Evolutionary conservation across 306 rosid genomes (phyloP), one percentile per base, ranked within the genome.

Genomic region (Quercus wislizeni): DNA sequence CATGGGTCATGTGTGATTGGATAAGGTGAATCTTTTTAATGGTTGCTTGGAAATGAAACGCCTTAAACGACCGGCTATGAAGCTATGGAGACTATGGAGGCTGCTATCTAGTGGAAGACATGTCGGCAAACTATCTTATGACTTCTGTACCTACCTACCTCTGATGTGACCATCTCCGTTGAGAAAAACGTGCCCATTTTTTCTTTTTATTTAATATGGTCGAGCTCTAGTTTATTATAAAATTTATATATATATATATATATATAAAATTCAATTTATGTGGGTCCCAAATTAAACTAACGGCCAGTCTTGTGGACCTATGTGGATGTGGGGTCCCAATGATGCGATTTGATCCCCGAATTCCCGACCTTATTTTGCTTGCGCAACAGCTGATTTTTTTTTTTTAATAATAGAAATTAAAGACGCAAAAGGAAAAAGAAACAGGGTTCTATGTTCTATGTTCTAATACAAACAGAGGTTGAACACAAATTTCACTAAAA

Each of bases 171-270:
- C 51, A 35, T 59, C 71, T 71, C 31, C 43, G 12, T 54, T 0
- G 70, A 4, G 35, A 28, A 41, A 71, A 73, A 73, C 58, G 83
- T 73, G 83, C 35, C 21, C 57, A 15, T 31, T 71, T 71, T 21
- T 61, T 49, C 11, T 49, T 3, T 10, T 12, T 46, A 9, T 46
- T 0, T 12, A 9, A 9, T 49, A 13, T 49, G 4, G 17, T 49
- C 13, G 54, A 49, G 54, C 17, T 49, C 15, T 12, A 43, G 62
- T 49, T 62, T 11, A 27, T 3, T 2, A 3, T 11, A 6, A 55
- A 55, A 55, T 18, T n/a, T 5, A n/a, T 23, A 23, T 23, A 23
- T 5, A 56, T 23, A 23, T 23, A 23, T 5, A 56, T 13, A 14
- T 18, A 56, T 13, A 7, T 5, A 33, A 4, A 49, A 1, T 13